Percentiles rank a stretch among this genome's conserved stretches.
phyloP scores from a whole-genome alignment of 2,329 filamentous ascomycete genomes.

The Aspergillus udagawae region DNA sequence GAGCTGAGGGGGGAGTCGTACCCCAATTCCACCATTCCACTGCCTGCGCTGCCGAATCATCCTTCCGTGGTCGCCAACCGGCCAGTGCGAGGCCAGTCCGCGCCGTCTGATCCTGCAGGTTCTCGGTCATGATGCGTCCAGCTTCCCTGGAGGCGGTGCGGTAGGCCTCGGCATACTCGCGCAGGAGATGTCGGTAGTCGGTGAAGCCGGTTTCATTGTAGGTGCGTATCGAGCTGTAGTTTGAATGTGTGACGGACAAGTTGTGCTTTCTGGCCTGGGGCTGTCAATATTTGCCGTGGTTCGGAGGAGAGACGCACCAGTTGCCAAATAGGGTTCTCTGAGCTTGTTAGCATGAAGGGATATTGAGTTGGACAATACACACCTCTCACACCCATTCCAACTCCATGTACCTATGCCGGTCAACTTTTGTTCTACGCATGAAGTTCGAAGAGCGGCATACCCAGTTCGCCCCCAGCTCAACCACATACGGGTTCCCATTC shows the following conservation, averaged over 20 bases:
- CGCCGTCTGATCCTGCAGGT: slow-evolving; percentile 59
- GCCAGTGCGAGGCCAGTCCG: slow-evolving; percentile 57
- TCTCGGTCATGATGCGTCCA: slow-evolving; percentile 54
- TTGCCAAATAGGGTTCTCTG: slow-evolving; percentile 57
- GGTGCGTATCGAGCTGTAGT: slow-evolving; percentile 56
- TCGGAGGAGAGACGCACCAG: slow-evolving; percentile 8
- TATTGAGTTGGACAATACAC: not conserved
- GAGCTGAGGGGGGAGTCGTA: slow-evolving; percentile 12
- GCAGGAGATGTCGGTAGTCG: slow-evolving; percentile 50
- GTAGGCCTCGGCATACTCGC: slow-evolving; percentile 49
- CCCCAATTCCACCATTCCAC: slow-evolving; percentile 57
- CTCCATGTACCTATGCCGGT: slow-evolving; percentile 38
- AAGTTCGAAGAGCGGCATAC: slow-evolving; percentile 21
- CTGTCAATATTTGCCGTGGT: not conserved
- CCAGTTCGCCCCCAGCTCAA: slow-evolving; percentile 69
- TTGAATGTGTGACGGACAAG: slow-evolving; percentile 53
- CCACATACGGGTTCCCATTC: slow-evolving; percentile 51
- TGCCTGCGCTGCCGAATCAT: slow-evolving; percentile 53
- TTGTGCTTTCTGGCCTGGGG: slow-evolving; percentile 52
- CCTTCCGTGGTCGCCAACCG: slow-evolving; percentile 57
- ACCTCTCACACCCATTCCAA: slow-evolving; percentile 27
- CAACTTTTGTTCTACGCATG: not conserved
- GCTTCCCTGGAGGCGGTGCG: slow-evolving; percentile 48
- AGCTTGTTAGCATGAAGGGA: not conserved
- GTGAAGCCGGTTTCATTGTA: slow-evolving; percentile 56